Evolutionary conservation across 1,284 basidiomycete species (phyloP).

Genomic region (Porogramme epimiltina): DNA sequence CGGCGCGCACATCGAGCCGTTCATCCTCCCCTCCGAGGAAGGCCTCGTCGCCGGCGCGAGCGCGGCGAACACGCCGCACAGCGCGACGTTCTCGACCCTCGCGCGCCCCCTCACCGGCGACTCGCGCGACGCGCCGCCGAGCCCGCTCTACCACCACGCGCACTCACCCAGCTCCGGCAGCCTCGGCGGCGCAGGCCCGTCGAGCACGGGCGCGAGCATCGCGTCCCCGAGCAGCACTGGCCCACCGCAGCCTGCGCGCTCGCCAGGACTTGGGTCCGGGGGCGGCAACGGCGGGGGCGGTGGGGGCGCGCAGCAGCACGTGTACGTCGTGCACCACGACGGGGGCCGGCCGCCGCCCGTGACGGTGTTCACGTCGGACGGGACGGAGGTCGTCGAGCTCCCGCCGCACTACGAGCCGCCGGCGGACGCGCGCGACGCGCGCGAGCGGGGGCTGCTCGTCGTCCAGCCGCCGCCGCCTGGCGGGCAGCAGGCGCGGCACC

Average conservation of each 20-base stretch:
- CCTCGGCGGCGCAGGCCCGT: background rate
- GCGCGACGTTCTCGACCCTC: background rate
- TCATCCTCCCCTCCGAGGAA: background rate
- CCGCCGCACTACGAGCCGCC: constrained; percentile 47
- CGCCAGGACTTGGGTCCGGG: background rate
- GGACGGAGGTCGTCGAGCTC: constrained; percentile 57
- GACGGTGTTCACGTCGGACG: constrained; percentile 55
- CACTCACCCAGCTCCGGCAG: background rate
- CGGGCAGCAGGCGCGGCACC: constrained; percentile 10
- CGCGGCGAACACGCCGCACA: background rate
- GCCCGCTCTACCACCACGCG: background rate
- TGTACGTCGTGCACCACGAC: constrained; percentile 64
- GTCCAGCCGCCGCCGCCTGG: constrained; percentile 5
- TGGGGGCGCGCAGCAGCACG: constrained; percentile 29
- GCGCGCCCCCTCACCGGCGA: no score
- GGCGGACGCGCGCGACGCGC: background rate
- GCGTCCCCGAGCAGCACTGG: background rate
- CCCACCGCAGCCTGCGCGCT: constrained; percentile 1
- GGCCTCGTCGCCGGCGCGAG: background rate
- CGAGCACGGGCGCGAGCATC: background rate
- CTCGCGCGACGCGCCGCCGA: background rate
- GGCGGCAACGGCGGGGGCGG: background rate
- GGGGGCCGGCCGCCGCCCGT: constrained; percentile 51
- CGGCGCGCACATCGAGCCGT: constrained; percentile 11
- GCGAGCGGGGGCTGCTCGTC: background rate